These are phyloP conservation scores for Phytophthora pluvialis DNA, from an alignment of 352 stramenopile genomes.

Conservation along the genomic window DNA sequence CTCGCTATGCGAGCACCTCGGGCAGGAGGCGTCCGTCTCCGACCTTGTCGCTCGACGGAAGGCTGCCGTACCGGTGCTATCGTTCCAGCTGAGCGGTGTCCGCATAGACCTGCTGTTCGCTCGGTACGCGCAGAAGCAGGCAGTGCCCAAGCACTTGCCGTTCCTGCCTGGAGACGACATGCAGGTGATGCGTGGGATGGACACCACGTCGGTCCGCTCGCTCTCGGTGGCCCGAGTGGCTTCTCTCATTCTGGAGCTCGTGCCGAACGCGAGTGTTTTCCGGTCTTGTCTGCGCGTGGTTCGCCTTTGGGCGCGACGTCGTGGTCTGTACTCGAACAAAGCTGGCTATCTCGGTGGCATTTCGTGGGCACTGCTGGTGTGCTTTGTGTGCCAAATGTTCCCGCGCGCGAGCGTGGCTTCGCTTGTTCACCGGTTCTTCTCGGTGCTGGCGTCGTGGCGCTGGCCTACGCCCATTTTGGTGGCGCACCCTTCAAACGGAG, in stretches of 20 bases:
- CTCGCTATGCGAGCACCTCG: constrained; percentile 65
- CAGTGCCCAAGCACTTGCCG: constrained; percentile 77
- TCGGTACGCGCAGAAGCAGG: constrained; percentile 58
- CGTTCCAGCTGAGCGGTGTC: constrained; percentile 74
- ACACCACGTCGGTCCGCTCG: constrained; percentile 75
- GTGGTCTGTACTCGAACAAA: constrained; percentile 88
- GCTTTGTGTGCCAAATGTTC: constrained; percentile 90
- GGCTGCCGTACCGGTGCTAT: constrained; percentile 72
- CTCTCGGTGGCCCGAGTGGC: constrained; percentile 80
- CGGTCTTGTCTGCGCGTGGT: constrained; percentile 75
- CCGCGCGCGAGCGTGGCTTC: constrained; percentile 74
- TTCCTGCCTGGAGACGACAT: constrained; percentile 67
- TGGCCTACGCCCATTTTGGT: constrained; percentile 86
- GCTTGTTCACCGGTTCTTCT: constrained; percentile 85
- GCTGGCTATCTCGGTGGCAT: constrained; percentile 82
- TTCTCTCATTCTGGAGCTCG: constrained; percentile 82
- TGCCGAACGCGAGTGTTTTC: constrained; percentile 78
- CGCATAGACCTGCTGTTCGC: constrained; percentile 83
- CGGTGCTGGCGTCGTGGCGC: constrained; percentile 73
- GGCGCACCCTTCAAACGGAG: constrained; percentile 57
- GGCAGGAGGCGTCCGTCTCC: constrained; percentile 39
- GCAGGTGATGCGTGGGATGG: constrained; percentile 78
- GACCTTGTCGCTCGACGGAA: constrained; percentile 81
- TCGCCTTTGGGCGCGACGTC: constrained; percentile 74
- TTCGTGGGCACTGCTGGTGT: constrained; percentile 87